Evolutionary conservation across 345 rosid genomes (phyloP).

Genomic region (Populus simonii): DNA sequence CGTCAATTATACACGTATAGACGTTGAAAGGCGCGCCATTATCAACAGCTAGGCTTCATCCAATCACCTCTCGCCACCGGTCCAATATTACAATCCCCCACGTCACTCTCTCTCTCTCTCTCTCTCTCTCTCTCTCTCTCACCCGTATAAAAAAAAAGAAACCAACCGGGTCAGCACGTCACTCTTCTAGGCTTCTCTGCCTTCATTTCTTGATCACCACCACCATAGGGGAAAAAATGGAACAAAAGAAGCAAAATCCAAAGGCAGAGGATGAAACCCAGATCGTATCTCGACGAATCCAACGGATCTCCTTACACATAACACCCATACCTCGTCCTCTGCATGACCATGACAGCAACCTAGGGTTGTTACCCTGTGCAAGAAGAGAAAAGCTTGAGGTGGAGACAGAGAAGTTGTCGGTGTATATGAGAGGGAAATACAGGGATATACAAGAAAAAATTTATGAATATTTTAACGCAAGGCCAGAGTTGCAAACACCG

Average conservation of each 20-base stretch:
- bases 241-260: conserved; percentile 9
- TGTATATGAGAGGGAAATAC: conserved; percentile 71
- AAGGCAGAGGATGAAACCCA: conserved; percentile 28
- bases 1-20: no score
- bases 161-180: background rate
- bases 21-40: conserved; percentile 47
- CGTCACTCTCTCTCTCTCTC: no score
- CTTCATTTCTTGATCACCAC: background rate
- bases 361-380: conserved; percentile 26
- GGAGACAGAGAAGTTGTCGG: conserved; percentile 40
- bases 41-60: conserved; percentile 22
- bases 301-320: conserved; percentile 54
- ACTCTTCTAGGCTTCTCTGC: background rate
- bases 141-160: conserved; percentile 13
- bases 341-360: background rate
- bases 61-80: conserved; percentile 40
- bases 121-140: background rate
- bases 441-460: conserved; percentile 76
- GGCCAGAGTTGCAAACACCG: conserved; percentile 88
- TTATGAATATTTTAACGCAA: conserved; percentile 51
- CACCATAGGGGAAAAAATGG: background rate
- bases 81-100: background rate
- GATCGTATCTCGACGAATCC: conserved; percentile 47
- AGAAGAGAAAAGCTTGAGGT: conserved; percentile 52
- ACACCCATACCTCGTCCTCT: conserved; percentile 20